Base-by-base conservation (phyloP, 306 rosid genomes). In the Malus sylvestris region DNA sequence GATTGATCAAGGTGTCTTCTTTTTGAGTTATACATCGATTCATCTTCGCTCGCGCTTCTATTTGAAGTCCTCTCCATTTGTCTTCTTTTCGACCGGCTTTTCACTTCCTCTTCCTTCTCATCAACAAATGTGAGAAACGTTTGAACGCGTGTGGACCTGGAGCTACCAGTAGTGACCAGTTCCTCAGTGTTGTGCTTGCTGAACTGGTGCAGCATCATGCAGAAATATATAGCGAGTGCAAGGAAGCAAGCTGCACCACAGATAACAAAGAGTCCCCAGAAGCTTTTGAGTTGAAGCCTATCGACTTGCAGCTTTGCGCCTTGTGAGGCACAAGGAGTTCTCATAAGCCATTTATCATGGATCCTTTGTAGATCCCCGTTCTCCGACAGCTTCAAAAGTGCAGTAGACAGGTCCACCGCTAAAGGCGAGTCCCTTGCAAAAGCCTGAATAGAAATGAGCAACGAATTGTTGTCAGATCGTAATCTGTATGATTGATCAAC, bases 331-430 rank as follows among this genome's bases (percentile, higher is more conserved):
- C 99, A 96, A 14, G 97, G 89, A 22, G 88, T 88, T 51, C 87
- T 82, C 78, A 60, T 67, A 14, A 96, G 93, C 99, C 99, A 96
- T 71, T 96, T 96, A 89, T 96, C 99, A 79, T 89, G 98, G 76
- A 96, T 96, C 86, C 97, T 91, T 77, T 93, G 91, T 19, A 96
- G 83, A 68, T 93, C 99, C 57, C 99, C 99, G 59, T 72, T 88
- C 70, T 96, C 99, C 4, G 89, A 83, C 73, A 96, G 82, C 84
- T 71, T 80, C 82, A 96, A 79, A 62, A 96, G 73, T 52, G 99
- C 98, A 13, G 93, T 91, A n/a, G 98, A 92, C 76, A 96, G 15
- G 86, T 96, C 99, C 20, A 91, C 75, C 40, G 99, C 91, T 81
- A 96, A 72, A 30, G 97, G 98, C 1, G 99, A 92, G 88, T 96